A percentile compares a stretch with the other conserved stretches of the same genome.
These are phyloP conservation scores for Datisca glomerata DNA, from an alignment of 306 rosid species.

Conservation along the genomic window DNA sequence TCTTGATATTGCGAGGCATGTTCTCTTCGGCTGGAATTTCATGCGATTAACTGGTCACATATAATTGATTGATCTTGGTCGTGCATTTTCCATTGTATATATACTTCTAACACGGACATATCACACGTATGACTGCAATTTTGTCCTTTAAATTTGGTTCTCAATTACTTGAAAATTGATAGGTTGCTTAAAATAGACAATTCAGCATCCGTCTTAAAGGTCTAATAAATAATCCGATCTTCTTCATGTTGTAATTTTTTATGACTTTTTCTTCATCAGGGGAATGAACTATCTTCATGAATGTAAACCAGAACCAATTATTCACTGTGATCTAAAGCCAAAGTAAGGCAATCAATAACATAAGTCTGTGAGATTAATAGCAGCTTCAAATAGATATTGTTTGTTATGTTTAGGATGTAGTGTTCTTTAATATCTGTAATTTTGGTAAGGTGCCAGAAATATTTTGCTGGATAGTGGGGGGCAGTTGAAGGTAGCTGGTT, in stretches of 20 bases:
- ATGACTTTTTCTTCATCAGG: conserved; percentile 46
- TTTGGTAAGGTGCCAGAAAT: conserved; percentile 99
- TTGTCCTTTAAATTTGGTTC: background rate
- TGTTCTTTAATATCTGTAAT: conserved; percentile 71
- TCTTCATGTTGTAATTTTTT: conserved; percentile 16
- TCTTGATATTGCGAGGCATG: conserved; percentile 93
- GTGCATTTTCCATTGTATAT: no score
- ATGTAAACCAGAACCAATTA: conserved; percentile 92
- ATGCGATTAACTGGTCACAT: background rate
- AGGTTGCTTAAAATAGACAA: background rate
- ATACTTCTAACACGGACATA: no score
- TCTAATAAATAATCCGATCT: conserved; percentile 6
- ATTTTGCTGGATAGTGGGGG: conserved; percentile 99
- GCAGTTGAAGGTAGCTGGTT: conserved; percentile 84
- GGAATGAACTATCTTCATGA: conserved; percentile 99
- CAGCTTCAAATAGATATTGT: conserved; percentile 16
- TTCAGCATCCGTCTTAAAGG: no score
- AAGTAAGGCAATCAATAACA: conserved; percentile 81
- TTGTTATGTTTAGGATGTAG: conserved; percentile 25
- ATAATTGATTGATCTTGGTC: no score
- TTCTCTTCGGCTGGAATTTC: conserved; percentile 14
- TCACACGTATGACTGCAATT: no score
- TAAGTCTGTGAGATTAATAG: conserved; percentile 20
- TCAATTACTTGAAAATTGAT: background rate
- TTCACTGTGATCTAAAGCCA: conserved; percentile 97